Percentiles rank a stretch among this genome's conserved stretches.
phyloP scores from a whole-genome alignment of 805 yeast genomes.

The Cyberlindnera euphorbiae region DNA sequence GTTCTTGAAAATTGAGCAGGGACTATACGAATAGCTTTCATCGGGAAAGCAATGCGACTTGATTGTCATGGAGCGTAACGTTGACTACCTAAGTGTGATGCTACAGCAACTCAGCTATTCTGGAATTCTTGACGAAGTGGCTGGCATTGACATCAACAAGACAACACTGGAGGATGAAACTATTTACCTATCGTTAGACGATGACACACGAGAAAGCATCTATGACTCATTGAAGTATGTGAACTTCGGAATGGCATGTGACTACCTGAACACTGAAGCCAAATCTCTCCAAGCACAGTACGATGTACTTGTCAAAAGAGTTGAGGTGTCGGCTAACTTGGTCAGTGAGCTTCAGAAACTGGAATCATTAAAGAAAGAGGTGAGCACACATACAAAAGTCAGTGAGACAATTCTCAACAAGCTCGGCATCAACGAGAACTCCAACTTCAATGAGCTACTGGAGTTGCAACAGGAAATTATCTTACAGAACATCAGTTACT shows the following conservation, averaged over 20 bases:
- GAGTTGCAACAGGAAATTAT: conserved; percentile 70
- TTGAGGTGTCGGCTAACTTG: conserved; percentile 45
- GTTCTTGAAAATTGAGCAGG: conserved; percentile 19
- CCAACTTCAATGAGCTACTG: conserved; percentile 40
- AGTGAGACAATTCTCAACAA: conserved; percentile 58
- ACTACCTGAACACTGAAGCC: conserved; percentile 64
- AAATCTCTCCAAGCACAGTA: conserved; percentile 63
- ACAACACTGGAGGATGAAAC: conserved; percentile 23
- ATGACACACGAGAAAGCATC: conserved; percentile 9
- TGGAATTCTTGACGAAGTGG: conserved; percentile 75
- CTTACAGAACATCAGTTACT: conserved; percentile 43
- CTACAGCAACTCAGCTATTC: conserved; percentile 75
- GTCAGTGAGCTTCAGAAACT: conserved; percentile 66
- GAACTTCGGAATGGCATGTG: conserved; percentile 80
- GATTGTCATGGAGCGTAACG: conserved; percentile 70
- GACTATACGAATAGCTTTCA: conserved; percentile 34
- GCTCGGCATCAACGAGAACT: conserved; percentile 12
- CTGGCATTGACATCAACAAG: conserved; percentile 43
- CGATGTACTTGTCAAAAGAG: conserved; percentile 33
- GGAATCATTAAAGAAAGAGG: conserved; percentile 60
- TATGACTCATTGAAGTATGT: conserved; percentile 39
- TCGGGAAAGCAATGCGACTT: conserved; percentile 56
- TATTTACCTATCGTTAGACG: conserved; percentile 10
- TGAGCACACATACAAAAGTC: conserved; percentile 69
- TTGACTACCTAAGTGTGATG: conserved; percentile 68